phyloP scores from a whole-genome alignment of 2,329 filamentous ascomycete genomes.

The Cytospora paraplurivora region DNA sequence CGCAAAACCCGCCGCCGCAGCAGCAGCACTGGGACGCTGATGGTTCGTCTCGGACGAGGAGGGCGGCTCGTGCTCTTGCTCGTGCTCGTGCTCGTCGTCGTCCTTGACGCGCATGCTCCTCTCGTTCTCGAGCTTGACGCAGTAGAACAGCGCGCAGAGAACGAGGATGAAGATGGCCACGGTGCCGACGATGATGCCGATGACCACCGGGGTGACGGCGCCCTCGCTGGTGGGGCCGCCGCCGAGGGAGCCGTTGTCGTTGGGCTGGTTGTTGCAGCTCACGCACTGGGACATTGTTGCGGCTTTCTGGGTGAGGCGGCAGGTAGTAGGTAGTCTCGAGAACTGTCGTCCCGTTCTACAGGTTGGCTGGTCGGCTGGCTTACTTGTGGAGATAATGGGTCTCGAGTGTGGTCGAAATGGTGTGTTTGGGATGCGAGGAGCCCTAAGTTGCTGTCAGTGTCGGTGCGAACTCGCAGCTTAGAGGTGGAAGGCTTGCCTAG shows the following conservation, averaged over 20 bases:
- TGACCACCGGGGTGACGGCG: conserved; percentile 25
- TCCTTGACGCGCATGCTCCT: conserved; percentile 14
- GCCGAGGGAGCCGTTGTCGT: conserved; percentile 26
- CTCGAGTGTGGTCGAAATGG: background rate
- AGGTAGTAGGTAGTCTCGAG: too few species aligned
- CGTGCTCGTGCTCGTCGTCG: background rate
- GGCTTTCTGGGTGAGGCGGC: background rate
- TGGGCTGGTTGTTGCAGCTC: conserved; percentile 28
- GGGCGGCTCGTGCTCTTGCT: background rate
- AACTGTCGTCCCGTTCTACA: too few species aligned
- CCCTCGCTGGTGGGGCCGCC: conserved; percentile 21
- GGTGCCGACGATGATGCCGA: conserved; percentile 28
- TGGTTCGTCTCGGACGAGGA: background rate
- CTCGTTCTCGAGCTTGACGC: conserved; percentile 29
- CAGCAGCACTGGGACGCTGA: background rate
- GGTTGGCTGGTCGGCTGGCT: too few species aligned
- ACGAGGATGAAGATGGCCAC: conserved; percentile 26
- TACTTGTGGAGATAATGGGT: background rate
- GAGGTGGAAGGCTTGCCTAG: background rate
- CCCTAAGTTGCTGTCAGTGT: background rate
- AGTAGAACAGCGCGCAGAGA: conserved; percentile 28
- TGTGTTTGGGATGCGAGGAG: background rate
- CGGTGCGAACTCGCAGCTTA: background rate
- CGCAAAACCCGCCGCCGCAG: background rate
- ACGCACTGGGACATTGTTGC: conserved; percentile 27